phyloP scores from a whole-genome alignment of 805 yeast species.

The Priceomyces melissophilus region DNA sequence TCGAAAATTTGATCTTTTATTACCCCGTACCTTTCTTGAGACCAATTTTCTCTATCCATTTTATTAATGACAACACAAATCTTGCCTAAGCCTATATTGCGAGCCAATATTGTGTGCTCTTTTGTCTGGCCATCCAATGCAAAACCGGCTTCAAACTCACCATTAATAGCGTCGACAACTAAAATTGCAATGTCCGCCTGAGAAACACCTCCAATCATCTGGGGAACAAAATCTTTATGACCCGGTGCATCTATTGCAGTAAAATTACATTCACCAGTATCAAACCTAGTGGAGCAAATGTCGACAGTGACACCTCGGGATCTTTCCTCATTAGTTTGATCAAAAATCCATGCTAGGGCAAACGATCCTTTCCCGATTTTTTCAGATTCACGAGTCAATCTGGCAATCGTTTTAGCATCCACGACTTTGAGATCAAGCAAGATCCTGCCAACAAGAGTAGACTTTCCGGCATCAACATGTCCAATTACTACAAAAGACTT shows the following conservation, averaged over 20 bases:
- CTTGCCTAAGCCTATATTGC: slow-evolving; percentile 60
- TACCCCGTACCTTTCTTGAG: slow-evolving; percentile 46
- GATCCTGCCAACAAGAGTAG: slow-evolving; percentile 74
- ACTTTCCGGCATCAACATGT: slow-evolving; percentile 84
- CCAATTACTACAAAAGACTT: slow-evolving; percentile 79
- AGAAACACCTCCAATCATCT: slow-evolving; percentile 78
- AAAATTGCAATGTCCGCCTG: slow-evolving; percentile 75
- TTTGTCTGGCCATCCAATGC: slow-evolving; percentile 69
- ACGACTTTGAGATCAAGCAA: slow-evolving; percentile 65
- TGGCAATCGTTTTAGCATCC: slow-evolving; percentile 60
- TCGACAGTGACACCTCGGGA: slow-evolving; percentile 77
- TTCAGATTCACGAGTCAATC: slow-evolving; percentile 61
- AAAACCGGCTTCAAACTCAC: slow-evolving; percentile 72
- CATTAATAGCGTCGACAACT: slow-evolving; percentile 62
- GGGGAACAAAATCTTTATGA: slow-evolving; percentile 78
- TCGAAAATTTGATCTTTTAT: slow-evolving; percentile 48
- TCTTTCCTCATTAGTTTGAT: slow-evolving; percentile 75
- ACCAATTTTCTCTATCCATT: slow-evolving; percentile 63
- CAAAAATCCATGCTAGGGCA: slow-evolving; percentile 84
- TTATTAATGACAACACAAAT: slow-evolving; percentile 67
- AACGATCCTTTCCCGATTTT: slow-evolving; percentile 72
- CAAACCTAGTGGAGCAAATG: slow-evolving; percentile 65
- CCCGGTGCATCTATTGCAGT: slow-evolving; percentile 86
- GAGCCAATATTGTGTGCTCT: slow-evolving; percentile 70
- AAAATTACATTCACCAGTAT: slow-evolving; percentile 51